phyloP scores from a whole-genome alignment of 2,329 filamentous ascomycete species.

The Xylariales sp. region DNA sequence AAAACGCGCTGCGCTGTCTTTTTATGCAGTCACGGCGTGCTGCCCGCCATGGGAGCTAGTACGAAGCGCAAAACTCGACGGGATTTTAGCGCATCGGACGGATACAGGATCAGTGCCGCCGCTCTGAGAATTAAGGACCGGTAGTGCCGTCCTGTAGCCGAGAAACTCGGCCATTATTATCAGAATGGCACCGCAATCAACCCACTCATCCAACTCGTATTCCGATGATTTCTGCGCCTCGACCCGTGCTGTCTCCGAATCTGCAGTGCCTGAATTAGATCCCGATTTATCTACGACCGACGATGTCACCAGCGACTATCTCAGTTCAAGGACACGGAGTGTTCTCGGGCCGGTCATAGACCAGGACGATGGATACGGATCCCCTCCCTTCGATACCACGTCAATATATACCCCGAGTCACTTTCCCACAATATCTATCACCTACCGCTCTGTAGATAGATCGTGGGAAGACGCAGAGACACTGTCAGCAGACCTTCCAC shows the following conservation, averaged over 20 bases:
- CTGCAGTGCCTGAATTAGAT: constrained; percentile 47
- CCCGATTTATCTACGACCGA: constrained; percentile 48
- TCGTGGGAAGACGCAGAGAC: constrained; percentile 52
- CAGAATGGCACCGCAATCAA: constrained; percentile 45
- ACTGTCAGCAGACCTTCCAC: constrained; percentile 52
- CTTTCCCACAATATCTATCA: constrained; percentile 53
- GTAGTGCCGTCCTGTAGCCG: constrained; percentile 32
- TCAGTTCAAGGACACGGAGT: constrained; percentile 47
- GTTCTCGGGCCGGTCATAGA: constrained; percentile 42
- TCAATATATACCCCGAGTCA: constrained; percentile 58
- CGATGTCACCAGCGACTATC: constrained; percentile 48
- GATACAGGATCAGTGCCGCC: constrained; percentile 33
- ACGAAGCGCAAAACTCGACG: constrained; percentile 35
- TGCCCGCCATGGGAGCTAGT: constrained; percentile 42
- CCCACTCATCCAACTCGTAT: constrained; percentile 43
- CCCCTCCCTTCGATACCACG: constrained; percentile 52
- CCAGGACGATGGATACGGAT: constrained; percentile 41
- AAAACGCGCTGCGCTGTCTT: constrained; percentile 4
- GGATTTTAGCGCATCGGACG: constrained; percentile 39
- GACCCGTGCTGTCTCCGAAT: constrained; percentile 41
- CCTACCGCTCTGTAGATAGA: constrained; percentile 52
- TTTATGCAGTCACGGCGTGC: constrained; percentile 36
- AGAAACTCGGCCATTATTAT: constrained; percentile 28
- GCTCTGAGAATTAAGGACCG: constrained; percentile 39
- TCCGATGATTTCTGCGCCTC: constrained; percentile 41